Percentiles rank a stretch among this genome's conserved stretches.
These are phyloP conservation scores for Euphorbia lathyris DNA, from an alignment of 345 rosid species.

Conservation along the genomic window DNA sequence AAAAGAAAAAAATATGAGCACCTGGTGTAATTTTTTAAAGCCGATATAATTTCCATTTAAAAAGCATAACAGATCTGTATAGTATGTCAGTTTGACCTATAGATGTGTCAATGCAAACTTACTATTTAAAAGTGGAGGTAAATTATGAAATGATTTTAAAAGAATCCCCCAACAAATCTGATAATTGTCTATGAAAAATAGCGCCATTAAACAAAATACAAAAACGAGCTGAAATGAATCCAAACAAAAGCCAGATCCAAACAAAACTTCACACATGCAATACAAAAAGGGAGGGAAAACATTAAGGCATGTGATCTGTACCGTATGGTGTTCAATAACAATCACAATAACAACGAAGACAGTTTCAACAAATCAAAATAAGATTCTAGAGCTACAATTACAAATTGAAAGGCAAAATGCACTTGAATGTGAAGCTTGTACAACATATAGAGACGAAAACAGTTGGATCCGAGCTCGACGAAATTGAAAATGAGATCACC, in stretches of 20 bases:
- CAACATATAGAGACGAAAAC: neutral
- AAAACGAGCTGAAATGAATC: neutral
- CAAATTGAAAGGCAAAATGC: neutral
- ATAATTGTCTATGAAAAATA: neutral
- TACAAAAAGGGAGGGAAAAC: neutral
- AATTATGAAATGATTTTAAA: neutral
- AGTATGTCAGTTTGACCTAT: neutral
- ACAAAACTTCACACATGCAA: neutral
- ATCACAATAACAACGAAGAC: neutral
- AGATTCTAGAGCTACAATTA: neutral
- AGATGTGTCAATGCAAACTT: neutral
- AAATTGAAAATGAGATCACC: neutral
- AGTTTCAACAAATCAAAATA: neutral
- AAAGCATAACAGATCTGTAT: neutral
- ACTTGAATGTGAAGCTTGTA: too few relatives aligned
- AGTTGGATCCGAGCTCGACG: neutral
- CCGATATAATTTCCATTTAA: neutral
- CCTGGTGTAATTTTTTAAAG: neutral
- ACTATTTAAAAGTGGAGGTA: neutral
- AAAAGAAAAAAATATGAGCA: neutral
- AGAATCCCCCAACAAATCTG: neutral
- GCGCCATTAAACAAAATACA: neutral
- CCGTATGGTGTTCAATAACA: neutral
- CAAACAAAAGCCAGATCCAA: constrained; percentile 1
- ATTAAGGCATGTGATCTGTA: neutral